Conservation (phyloP, 2,329 filamentous ascomycete genomes). For the Didymella glomerata region DNA sequence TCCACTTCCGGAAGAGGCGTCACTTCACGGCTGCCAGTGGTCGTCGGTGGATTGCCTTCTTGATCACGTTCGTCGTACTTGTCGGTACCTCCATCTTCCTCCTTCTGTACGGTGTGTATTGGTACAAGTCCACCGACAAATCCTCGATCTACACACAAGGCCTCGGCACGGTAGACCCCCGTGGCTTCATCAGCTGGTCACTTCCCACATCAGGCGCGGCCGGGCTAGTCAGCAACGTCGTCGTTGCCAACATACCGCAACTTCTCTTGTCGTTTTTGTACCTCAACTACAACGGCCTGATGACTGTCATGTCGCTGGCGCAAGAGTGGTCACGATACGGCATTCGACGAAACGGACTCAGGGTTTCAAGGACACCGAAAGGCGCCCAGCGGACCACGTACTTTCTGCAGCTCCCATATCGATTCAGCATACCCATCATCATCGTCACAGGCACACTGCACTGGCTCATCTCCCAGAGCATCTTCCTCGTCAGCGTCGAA, state of each 20-base stretch:
- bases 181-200: slow-evolving; percentile 10
- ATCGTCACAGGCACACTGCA: neutral
- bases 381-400: neutral
- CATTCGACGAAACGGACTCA: neutral
- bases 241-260: slow-evolving; percentile 60
- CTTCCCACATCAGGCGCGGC: slow-evolving; percentile 1
- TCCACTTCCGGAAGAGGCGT: neutral
- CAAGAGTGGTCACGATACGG: neutral
- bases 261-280: slow-evolving; percentile 58
- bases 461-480: neutral
- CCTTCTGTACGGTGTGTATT: too few species aligned
- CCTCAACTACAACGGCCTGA: slow-evolving; percentile 29
- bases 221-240: slow-evolving; percentile 22
- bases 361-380: neutral
- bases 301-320: too few species aligned
- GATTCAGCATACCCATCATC: neutral
- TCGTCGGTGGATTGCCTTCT: too few species aligned
- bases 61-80: too few species aligned
- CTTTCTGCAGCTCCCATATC: neutral
- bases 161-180: slow-evolving; percentile 7
- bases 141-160: neutral
- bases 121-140: too few species aligned
- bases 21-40: too few species aligned
- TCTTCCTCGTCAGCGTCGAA: neutral
- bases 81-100: too few species aligned